Conservation (phyloP, 805 yeast species). For the Phaffomyces opuntiae region DNA sequence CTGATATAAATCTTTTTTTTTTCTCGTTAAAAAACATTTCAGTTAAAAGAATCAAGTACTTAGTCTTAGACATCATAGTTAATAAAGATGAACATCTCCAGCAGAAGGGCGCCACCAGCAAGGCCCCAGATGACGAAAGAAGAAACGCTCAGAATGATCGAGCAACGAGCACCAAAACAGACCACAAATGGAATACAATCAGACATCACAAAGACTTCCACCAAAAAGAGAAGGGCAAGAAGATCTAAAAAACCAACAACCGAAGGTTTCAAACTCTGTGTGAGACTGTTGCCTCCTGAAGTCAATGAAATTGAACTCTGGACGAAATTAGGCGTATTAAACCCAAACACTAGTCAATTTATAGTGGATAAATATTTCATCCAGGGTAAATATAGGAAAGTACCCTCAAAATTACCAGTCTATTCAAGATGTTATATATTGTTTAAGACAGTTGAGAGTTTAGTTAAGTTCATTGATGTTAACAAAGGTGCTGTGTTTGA, state of each 20-base stretch:
- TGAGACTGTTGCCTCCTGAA: constrained; percentile 40
- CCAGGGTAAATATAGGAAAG: constrained; percentile 31
- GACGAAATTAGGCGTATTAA: constrained; percentile 6
- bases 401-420: constrained; percentile 32
- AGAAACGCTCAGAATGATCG: too few species aligned
- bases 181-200: not conserved
- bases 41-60: too few species aligned
- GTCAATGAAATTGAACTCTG: constrained; percentile 26
- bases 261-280: constrained; percentile 21
- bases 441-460: constrained; percentile 24
- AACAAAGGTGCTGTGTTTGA: constrained; percentile 16
- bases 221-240: not conserved
- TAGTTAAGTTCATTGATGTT: constrained; percentile 24
- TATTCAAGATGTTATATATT: constrained; percentile 36
- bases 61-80: too few species aligned
- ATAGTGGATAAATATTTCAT: constrained; percentile 29
- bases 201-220: not conserved
- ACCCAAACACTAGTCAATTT: not conserved
- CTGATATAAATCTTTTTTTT: not conserved
- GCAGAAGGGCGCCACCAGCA: too few species aligned
- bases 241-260: not conserved
- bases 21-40: not conserved
- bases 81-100: too few species aligned
- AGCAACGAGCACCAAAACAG: not conserved
- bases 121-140: too few species aligned